Evolutionary conservation across 2,329 filamentous ascomycete species (phyloP).

Genomic region (Penicillium sp.): DNA sequence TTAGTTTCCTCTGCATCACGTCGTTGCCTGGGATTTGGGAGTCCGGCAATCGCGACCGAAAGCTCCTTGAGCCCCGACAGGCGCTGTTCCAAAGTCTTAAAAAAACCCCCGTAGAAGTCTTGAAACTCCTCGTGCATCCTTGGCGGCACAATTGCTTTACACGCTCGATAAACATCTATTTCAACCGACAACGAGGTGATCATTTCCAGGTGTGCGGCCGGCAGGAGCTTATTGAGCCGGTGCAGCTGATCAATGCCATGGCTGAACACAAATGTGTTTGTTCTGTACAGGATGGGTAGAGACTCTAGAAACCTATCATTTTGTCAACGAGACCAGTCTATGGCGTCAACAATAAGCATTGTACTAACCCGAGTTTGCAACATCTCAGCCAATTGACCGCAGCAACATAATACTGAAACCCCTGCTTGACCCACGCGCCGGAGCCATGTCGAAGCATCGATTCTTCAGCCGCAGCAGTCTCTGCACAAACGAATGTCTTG

Average conservation of each 20-base stretch:
- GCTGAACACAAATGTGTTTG: conserved; percentile 18
- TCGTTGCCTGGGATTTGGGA: neutral
- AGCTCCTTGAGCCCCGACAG: conserved; percentile 7
- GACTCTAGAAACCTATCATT: conserved; percentile 7
- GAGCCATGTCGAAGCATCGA: conserved; percentile 16
- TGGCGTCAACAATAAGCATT: neutral
- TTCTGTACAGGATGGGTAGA: conserved; percentile 1
- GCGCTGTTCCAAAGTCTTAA: neutral
- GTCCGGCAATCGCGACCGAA: conserved; percentile 11
- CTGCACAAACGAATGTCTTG: conserved; percentile 14
- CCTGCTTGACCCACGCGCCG: conserved; percentile 11
- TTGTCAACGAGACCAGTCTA: neutral
- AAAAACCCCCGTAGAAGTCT: conserved; percentile 11
- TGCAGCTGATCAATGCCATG: conserved; percentile 20
- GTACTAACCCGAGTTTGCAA: conserved; percentile 14
- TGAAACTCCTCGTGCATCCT: conserved; percentile 6
- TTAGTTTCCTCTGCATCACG: neutral
- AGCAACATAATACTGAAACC: conserved; percentile 18
- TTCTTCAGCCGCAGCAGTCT: conserved; percentile 16
- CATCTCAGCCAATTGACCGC: conserved; percentile 15
- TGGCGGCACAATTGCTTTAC: neutral
- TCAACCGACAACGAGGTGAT: conserved; percentile 13
- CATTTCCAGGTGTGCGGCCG: conserved; percentile 4
- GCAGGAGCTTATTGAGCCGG: conserved; percentile 13
- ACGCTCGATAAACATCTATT: conserved; percentile 17